A percentile compares a stretch with the other conserved stretches of the same genome.
phyloP scores from a whole-genome alignment of 805 yeast genomes.

The Lachancea dasiensis region DNA sequence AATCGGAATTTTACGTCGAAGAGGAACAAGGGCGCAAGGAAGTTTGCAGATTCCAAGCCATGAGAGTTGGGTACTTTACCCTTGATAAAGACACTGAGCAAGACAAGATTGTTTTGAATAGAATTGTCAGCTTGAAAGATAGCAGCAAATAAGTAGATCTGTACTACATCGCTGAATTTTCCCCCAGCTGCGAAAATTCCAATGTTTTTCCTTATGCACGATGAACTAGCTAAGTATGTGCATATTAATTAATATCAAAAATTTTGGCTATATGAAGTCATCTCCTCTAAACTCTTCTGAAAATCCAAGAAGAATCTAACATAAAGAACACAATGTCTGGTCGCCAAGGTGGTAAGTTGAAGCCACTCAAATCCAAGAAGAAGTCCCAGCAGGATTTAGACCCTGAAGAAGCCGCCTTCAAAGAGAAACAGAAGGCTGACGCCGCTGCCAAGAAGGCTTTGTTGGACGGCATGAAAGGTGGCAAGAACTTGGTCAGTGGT shows the following conservation, averaged over 20 bases:
- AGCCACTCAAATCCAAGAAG: conserved; percentile 73
- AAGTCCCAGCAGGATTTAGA: conserved; percentile 69
- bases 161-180: neutral
- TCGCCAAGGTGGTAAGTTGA: conserved; percentile 95
- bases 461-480: conserved; percentile 79
- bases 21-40: conserved; percentile 63
- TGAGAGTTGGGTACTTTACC: conserved; percentile 94
- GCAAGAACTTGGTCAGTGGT: conserved; percentile 89
- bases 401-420: conserved; percentile 86
- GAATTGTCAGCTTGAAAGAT: conserved; percentile 91
- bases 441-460: conserved; percentile 89
- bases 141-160: conserved; percentile 37
- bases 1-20: conserved; percentile 59
- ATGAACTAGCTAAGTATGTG: too few species aligned
- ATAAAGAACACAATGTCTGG: conserved; percentile 58
- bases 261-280: too few species aligned
- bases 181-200: too few species aligned
- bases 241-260: too few species aligned
- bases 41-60: conserved; percentile 94
- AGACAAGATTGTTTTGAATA: conserved; percentile 66
- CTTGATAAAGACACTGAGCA: conserved; percentile 69
- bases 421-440: conserved; percentile 91
- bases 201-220: too few species aligned
- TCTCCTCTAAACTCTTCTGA: too few species aligned
- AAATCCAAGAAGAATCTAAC: neutral